Base-by-base conservation (phyloP, 2,329 filamentous ascomycete species). In the Cladophialophora yegresii region DNA sequence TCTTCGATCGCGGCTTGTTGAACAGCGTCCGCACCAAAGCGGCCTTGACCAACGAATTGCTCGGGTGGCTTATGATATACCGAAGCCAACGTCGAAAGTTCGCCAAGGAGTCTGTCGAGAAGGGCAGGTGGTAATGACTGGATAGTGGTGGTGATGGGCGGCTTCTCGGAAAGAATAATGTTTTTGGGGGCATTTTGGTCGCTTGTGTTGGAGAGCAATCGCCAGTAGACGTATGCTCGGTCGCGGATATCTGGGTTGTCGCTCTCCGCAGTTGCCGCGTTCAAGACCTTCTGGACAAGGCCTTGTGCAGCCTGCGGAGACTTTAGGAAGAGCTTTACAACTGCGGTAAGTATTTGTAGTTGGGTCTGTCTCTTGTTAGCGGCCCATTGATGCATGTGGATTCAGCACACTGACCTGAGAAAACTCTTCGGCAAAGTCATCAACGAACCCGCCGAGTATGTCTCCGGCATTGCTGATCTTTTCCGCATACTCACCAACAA, bases 401-500 rank as follows among this genome's bases (percentile, higher is more conserved):
- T 33, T 23, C 26, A 26, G 16, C 20, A 13, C 49, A 76, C 85
- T 71, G 75, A 91, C 90, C 82, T 96, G 93, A 58, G 93, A 95
- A 75, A 97, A 98, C 77, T 99, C 95, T 75, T 98, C 95, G 76
- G 90, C 90, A 76, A 99, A 98, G 0, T 88, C 89, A 62, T 98
- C 95, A 12, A 97, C 93, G 74, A 99, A 99, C 20, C 90, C 88
- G 58, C 87, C 84, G 64, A 99, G 79, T 67, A 99, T 98, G 71
- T 98, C 92, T 69, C 93, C 92, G n/a, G 95, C 95, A 72, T 99
- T 98, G 80, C 87, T 96, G 74, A 99, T 99, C 83, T 99, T 99
- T 81, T 99, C 95, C 0, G 95, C 95, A 75, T 99, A 99, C 77
- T 99, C 95, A 71, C 95, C 95, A 5, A 99, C 93, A 71, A 99